phyloP scores from a whole-genome alignment of 768 basidiomycete genomes.

The Lactarius vividus region DNA sequence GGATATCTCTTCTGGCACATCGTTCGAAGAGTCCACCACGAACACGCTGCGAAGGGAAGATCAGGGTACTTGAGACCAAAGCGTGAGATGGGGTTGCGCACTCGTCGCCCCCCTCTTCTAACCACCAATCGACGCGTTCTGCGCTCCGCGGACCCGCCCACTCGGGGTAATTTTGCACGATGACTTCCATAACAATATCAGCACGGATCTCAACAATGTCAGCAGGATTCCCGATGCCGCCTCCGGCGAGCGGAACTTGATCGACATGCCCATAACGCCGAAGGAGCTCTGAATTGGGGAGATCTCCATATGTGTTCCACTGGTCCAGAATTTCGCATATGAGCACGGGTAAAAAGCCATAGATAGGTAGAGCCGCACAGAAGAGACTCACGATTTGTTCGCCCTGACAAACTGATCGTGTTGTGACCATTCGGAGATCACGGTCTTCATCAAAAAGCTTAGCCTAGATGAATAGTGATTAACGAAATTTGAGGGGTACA shows the following conservation, averaged over 20 bases:
- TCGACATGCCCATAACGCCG: conserved; percentile 94
- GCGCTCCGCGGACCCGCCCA: conserved; percentile 27
- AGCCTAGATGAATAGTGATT: conserved; percentile 48
- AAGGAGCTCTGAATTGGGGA: conserved; percentile 90
- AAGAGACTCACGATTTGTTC: conserved; percentile 76
- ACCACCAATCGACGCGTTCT: conserved; percentile 88
- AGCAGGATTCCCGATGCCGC: conserved; percentile 64
- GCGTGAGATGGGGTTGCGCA: conserved; percentile 38
- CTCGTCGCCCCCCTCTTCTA: conserved; percentile 91
- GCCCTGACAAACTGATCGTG: conserved; percentile 66
- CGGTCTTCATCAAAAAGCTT: conserved; percentile 78
- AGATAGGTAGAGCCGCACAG: neutral
- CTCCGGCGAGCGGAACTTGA: conserved; percentile 51
- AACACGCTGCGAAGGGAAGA: conserved; percentile 45
- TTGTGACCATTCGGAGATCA: conserved; percentile 76
- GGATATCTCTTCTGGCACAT: conserved; percentile 54
- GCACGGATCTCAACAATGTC: conserved; percentile 79
- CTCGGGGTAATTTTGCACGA: conserved; percentile 29
- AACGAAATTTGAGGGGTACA: conserved; percentile 3
- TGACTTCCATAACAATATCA: conserved; percentile 55
- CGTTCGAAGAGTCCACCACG: conserved; percentile 49
- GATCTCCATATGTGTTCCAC: conserved; percentile 97
- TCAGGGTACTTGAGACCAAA: neutral
- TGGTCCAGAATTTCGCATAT: conserved; percentile 32
- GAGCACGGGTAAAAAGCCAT: neutral